phyloP scores from a whole-genome alignment of 2,329 filamentous ascomycete genomes.

The Ilyonectria destructans region DNA sequence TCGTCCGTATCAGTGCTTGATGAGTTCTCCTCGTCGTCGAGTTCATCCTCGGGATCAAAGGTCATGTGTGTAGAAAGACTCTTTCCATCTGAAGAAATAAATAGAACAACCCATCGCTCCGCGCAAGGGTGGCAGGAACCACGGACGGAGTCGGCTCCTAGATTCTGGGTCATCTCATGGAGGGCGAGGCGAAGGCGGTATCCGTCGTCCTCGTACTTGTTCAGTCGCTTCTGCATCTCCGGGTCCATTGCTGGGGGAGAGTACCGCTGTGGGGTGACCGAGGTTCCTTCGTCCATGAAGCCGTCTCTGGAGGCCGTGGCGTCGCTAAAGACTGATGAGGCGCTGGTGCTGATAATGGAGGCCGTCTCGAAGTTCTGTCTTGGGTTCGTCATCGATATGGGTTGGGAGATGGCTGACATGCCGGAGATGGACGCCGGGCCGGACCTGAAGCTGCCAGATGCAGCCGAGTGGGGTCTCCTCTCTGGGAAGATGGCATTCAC shows the following conservation, averaged over 20 bases:
- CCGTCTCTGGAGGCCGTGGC: constrained; percentile 76
- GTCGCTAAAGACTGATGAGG: constrained; percentile 81
- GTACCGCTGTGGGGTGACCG: constrained; percentile 67
- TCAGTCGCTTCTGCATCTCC: constrained; percentile 60
- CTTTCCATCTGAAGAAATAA: constrained; percentile 82
- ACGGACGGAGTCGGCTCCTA: constrained; percentile 76
- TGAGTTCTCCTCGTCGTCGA: constrained; percentile 76
- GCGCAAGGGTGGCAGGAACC: constrained; percentile 84
- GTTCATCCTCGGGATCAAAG: constrained; percentile 78
- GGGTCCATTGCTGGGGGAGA: constrained; percentile 68
- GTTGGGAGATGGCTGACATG: constrained; percentile 79
- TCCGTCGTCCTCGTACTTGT: constrained; percentile 76
- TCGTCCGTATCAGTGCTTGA: constrained; percentile 74
- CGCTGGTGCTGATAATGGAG: constrained; percentile 81
- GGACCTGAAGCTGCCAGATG: constrained; percentile 75
- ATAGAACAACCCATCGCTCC: constrained; percentile 87
- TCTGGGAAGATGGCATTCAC: constrained; percentile 90
- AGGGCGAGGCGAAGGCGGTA: constrained; percentile 77
- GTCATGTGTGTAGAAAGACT: constrained; percentile 80
- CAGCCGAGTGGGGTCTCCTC: constrained; percentile 74
- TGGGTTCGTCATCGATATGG: constrained; percentile 73
- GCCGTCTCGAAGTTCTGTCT: constrained; percentile 76
- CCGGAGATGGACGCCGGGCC: constrained; percentile 79
- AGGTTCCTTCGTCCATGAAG: constrained; percentile 70
- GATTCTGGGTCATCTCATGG: constrained; percentile 78